Evolutionary conservation across 108 stramenopile genomes (phyloP).

Genomic region (Chaetoceros muelleri): DNA sequence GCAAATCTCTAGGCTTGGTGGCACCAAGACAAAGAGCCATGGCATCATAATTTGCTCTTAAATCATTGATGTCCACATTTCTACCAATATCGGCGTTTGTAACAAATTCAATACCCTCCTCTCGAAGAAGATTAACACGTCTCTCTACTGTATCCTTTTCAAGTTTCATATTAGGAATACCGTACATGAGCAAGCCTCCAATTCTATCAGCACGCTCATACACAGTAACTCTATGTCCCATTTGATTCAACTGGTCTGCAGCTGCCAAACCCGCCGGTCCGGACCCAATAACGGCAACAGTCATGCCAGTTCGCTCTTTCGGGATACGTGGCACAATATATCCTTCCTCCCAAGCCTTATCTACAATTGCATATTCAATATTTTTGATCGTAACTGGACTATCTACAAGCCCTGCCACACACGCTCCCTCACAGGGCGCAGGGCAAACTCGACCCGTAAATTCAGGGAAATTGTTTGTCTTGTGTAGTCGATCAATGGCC

Average conservation of each 20-base stretch:
- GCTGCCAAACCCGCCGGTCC: conserved; percentile 89
- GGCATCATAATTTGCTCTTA: conserved; percentile 81
- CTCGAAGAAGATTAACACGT: conserved; percentile 83
- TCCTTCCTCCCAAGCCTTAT: conserved; percentile 90
- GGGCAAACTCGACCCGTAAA: conserved; percentile 97
- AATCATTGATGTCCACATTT: conserved; percentile 86
- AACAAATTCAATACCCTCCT: conserved; percentile 95
- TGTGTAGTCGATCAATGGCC: conserved; percentile 87
- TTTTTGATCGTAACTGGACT: conserved; percentile 94
- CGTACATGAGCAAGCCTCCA: conserved; percentile 96
- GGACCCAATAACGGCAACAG: conserved; percentile 89
- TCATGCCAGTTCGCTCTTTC: conserved; percentile 85
- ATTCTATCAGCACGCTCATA: conserved; percentile 91
- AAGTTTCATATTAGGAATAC: conserved; percentile 98
- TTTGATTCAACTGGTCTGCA: conserved; percentile 92
- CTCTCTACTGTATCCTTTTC: conserved; percentile 95
- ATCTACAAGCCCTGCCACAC: conserved; percentile 93
- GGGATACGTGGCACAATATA: conserved; percentile 86
- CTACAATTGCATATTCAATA: conserved; percentile 95
- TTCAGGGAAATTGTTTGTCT: conserved; percentile 99
- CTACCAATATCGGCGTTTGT: conserved; percentile 90
- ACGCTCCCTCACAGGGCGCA: conserved; percentile 95
- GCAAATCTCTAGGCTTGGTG: conserved; percentile 92
- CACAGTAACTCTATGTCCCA: conserved; percentile 95
- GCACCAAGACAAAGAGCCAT: conserved; percentile 82